phyloP scores from a whole-genome alignment of 441 rosid species.

The Jatropha multifida region DNA sequence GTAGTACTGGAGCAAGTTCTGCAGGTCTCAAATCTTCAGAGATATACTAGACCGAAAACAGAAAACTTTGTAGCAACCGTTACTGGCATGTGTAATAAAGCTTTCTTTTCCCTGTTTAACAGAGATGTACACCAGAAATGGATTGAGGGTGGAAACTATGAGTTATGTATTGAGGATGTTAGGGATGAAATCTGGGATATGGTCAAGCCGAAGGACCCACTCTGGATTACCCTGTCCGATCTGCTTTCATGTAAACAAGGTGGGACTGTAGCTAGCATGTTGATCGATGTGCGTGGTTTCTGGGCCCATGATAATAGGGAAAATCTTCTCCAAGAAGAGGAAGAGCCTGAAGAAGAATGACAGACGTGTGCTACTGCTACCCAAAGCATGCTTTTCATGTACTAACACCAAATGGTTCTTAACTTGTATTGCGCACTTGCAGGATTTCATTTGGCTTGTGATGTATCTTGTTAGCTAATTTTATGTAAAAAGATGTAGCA shows the following conservation, averaged over 20 bases:
- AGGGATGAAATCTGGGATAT: slow-evolving; percentile 99
- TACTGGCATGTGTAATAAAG: not conserved
- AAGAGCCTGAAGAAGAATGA: slow-evolving; percentile 93
- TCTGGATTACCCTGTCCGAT: slow-evolving; percentile 67
- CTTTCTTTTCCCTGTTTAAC: slow-evolving; percentile 20
- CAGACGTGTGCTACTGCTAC: not conserved
- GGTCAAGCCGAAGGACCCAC: slow-evolving; percentile 92
- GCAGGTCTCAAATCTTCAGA: slow-evolving; percentile 71
- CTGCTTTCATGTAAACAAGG: slow-evolving; percentile 93
- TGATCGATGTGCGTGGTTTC: slow-evolving; percentile 93
- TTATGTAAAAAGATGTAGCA: slow-evolving; percentile 4
- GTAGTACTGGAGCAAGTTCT: slow-evolving; percentile 56
- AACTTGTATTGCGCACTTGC: not conserved
- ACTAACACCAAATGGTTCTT: slow-evolving; percentile 28
- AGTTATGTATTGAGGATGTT: slow-evolving; percentile 92
- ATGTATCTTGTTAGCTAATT: slow-evolving; percentile 4
- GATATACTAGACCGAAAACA: slow-evolving; percentile 30
- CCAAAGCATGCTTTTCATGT: slow-evolving; percentile 7
- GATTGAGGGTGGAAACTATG: slow-evolving; percentile 99
- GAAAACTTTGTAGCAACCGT: not conserved
- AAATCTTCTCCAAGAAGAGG: slow-evolving; percentile 98
- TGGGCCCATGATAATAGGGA: slow-evolving; percentile 99
- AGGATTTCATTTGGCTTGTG: slow-evolving; percentile 9
- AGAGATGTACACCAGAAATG: slow-evolving; percentile 99
- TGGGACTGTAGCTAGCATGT: slow-evolving; percentile 97